phyloP scores from a whole-genome alignment of 345 rosid species.

The Gossypium australe region DNA sequence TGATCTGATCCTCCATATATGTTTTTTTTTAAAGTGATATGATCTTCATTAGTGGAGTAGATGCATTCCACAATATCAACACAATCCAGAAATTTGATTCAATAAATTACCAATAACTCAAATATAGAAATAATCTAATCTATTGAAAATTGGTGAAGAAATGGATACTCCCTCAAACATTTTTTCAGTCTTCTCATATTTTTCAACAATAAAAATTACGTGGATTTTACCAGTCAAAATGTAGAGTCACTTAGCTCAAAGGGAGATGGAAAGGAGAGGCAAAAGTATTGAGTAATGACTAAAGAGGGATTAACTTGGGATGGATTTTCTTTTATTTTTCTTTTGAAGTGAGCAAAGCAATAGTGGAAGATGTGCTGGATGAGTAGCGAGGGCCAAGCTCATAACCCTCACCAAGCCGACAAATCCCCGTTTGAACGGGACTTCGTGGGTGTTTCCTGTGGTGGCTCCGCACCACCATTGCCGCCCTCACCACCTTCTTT shows the following conservation, averaged over 20 bases:
- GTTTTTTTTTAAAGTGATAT: too few species aligned
- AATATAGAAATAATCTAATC: too few species aligned
- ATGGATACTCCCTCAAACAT: too few species aligned
- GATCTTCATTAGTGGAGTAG: too few species aligned
- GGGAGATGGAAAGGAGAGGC: neutral
- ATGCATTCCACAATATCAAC: too few species aligned
- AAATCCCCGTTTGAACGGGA: slow-evolving; percentile 40
- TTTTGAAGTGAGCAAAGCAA: neutral
- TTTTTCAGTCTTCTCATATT: too few species aligned
- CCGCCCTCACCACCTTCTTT: slow-evolving; percentile 11
- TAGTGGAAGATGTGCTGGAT: slow-evolving; percentile 13
- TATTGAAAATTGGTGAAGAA: too few species aligned
- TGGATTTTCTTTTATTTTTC: neutral
- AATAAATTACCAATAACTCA: too few species aligned
- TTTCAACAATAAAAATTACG: neutral
- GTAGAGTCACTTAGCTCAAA: neutral
- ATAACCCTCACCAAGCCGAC: slow-evolving; percentile 36
- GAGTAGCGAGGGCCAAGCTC: slow-evolving; percentile 1
- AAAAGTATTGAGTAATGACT: neutral
- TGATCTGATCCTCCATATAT: too few species aligned
- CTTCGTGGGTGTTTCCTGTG: slow-evolving; percentile 9
- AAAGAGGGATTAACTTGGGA: neutral
- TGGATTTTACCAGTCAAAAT: slow-evolving; percentile 17
- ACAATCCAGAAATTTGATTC: too few species aligned
- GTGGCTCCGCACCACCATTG: slow-evolving; percentile 12